These are phyloP conservation scores for Triticum aestivum DNA, from an alignment of 176 grass and related monocot genomes.

Conservation along the genomic window IWGSC_CS_RefSeq_v2.1 NC_057802.1:66425490-66425989, in stretches of 20 bases:
- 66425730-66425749: constrained; percentile 88
- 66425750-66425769: constrained; percentile 49
- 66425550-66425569: constrained; percentile 90
- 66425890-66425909: constrained; percentile 76
- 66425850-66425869: constrained; percentile 71
- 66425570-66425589: constrained; percentile 62
- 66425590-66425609: constrained; percentile 58
- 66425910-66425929: constrained; percentile 48
- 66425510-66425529: constrained; percentile 73
- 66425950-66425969: constrained; percentile 52
- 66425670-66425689: constrained; percentile 58
- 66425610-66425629: constrained; percentile 29
- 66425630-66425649: background rate
- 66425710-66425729: constrained; percentile 74
- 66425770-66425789: constrained; percentile 43
- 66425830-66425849: constrained; percentile 74
- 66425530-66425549: constrained; percentile 60
- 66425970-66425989: constrained; percentile 59
- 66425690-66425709: constrained; percentile 83
- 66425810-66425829: constrained; percentile 77
- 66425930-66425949: constrained; percentile 26
- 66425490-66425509: constrained; percentile 83
- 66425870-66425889: constrained; percentile 86
- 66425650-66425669: constrained; percentile 58
- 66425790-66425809: constrained; percentile 65